Base-by-base conservation (phyloP, 441 rosid species). In the Capsella rubella region DNA sequence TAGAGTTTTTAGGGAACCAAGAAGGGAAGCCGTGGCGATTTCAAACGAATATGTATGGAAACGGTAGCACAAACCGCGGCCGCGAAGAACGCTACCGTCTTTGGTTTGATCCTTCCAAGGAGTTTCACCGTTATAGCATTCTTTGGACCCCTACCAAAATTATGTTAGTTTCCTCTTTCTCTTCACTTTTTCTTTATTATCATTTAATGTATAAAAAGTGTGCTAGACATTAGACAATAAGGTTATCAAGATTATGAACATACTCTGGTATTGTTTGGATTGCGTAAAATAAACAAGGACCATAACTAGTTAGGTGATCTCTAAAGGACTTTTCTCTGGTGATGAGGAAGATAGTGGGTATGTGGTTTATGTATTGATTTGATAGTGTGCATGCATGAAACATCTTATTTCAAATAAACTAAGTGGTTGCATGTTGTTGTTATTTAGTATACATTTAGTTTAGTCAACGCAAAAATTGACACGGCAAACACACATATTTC, bases 21-120 rank as follows among this genome's bases (percentile, higher is more conserved):
- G 76, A 78, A 39, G 96, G 97, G n/a, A 85, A 90, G 71, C 89
- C 95, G 13, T 95, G 99, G 99, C 87, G 97, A 66, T 89, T 95
- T 54, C 99, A 95, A 59, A 95, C 98, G 0, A 95, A 92, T 72
- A 72, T 95, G 80, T 95, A 95, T 16, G 98, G 98, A 0, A 90
- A 95, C 57, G 98, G 99, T 2, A 95, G 99, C 84, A 88, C 92
- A 0, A 51, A 25, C 52, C 85, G 89, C 5, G 99, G 99, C 11
- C 81, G 99, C 13, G 99, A 95, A 75, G 99, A 95, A 75, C 82
- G 99, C 4, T 95, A 95, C 58, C 82, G 85, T 0, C 87, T 95
- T 43, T 95, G 99, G 99, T 95, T 95, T 71, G 99, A 92, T 80
- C 99, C 99, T 8, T 80, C 96, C 1, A 84, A 84, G 69, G 93